Evolutionary conservation across 768 basidiomycete genomes (phyloP).

Genomic region (Termitomyces sp.): DNA sequence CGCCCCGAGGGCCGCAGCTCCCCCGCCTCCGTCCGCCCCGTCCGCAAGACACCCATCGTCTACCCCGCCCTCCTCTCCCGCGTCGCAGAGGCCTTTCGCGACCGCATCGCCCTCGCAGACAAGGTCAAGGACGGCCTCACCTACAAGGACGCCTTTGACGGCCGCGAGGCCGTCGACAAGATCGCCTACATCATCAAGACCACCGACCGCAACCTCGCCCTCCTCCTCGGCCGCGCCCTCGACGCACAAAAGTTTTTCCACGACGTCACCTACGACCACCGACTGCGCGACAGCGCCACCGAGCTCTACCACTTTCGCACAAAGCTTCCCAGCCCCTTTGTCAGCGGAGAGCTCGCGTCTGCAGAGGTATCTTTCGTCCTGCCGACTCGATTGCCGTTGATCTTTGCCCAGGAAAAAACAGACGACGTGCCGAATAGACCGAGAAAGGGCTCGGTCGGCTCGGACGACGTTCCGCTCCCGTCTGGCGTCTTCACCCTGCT

Average conservation of each 20-base stretch:
- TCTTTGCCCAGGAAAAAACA: conserved; percentile 20
- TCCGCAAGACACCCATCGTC: conserved; percentile 66
- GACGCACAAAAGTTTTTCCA: conserved; percentile 99
- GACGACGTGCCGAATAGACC: conserved; percentile 23
- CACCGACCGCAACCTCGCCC: conserved; percentile 91
- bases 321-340: conserved; percentile 78
- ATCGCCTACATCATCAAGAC: conserved; percentile 99
- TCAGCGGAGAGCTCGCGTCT: conserved; percentile 59
- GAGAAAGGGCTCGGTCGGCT: conserved; percentile 35
- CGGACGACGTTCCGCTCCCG: conserved; percentile 71
- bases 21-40: conserved; percentile 32
- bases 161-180: conserved; percentile 94
- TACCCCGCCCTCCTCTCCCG: conserved; percentile 96
- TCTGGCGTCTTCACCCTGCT: conserved; percentile 94
- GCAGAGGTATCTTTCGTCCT: conserved; percentile 17
- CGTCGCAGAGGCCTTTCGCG: conserved; percentile 90
- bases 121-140: conserved; percentile 91
- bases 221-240: conserved; percentile 90
- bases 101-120: conserved; percentile 72
- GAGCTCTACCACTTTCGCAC: conserved; percentile 95
- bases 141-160: conserved; percentile 96
- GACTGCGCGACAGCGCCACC: conserved; percentile 78
- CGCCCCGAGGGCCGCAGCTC: conserved; percentile 34
- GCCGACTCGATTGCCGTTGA: background rate
- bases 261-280: conserved; percentile 98